Evolutionary conservation across 2,329 filamentous ascomycete genomes (phyloP).

Genomic region (Neofusicoccum parvum): DNA sequence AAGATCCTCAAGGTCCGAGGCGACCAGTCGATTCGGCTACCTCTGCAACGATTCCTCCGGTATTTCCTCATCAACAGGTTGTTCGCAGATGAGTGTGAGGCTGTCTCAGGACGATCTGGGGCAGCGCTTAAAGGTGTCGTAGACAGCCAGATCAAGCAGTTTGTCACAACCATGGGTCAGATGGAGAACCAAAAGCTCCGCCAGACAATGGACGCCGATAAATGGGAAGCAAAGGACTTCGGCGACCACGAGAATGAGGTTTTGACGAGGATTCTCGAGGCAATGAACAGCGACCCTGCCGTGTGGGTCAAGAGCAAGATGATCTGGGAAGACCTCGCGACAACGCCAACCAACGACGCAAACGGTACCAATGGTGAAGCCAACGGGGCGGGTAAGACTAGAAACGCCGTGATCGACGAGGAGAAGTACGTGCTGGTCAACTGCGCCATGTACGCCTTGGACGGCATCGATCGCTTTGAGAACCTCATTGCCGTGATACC

Average conservation of each 20-base stretch:
- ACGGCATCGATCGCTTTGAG: constrained; percentile 79
- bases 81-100: constrained; percentile 85
- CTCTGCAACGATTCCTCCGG: constrained; percentile 71
- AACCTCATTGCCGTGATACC: constrained; percentile 83
- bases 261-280: constrained; percentile 66
- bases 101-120: constrained; percentile 77
- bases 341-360: constrained; percentile 22
- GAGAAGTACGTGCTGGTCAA: constrained; percentile 84
- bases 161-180: constrained; percentile 72
- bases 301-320: constrained; percentile 65
- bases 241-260: constrained; percentile 61
- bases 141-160: constrained; percentile 79
- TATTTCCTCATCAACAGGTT: constrained; percentile 82
- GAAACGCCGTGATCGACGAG: constrained; percentile 77
- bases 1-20: constrained; percentile 76
- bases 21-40: constrained; percentile 70
- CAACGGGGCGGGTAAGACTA: constrained; percentile 41
- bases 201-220: constrained; percentile 76
- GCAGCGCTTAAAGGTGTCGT: constrained; percentile 76
- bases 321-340: constrained; percentile 30
- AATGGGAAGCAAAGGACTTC: constrained; percentile 79
- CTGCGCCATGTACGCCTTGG: constrained; percentile 79
- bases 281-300: constrained; percentile 69
- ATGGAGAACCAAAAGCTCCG: constrained; percentile 73
- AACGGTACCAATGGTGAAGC: constrained; percentile 36